Evolutionary conservation across 345 rosid species (phyloP), one percentile per base, ranked within the genome.

Genomic region (Diplotaxis tenuifolia): DNA sequence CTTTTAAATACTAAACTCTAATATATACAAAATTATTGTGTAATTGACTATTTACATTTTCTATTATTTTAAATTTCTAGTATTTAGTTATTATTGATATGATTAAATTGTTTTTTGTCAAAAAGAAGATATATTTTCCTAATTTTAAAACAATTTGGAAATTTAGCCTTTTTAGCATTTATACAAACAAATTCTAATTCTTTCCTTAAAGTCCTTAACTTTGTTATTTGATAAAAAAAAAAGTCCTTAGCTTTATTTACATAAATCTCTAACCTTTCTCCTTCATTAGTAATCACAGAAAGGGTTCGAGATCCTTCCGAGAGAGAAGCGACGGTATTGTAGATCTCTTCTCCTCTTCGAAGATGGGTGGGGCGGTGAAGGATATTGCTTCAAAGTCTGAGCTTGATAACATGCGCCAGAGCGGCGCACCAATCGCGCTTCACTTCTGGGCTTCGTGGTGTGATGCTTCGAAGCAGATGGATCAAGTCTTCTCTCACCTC

Each of bases 401-500:
- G 79, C 87, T 96, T 15, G 99, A 96, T 72, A 75, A 70, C 70
- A 10, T 85, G 53, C 59, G 79, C 60, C 74, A 78, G 54, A 83
- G 81, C 69, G 90, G 91, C 12, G 91, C 70, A 27, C 82, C 91
- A 2, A 75, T 83, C 9, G 79, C 82, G 77, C 71, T 92, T 31
- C 98, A 92, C 85, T 96, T 96, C 85, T 89, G 98, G 99, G 99
- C 98, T 9, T 76, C 91, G 1, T 96, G 99, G 99, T 96, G 99
- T 60, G 97, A 90, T 5, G 93, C 99, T n/a, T 96, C 98, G 18
- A 96, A 96, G 83, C 99, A 92, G 72, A 96, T 96, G 99, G 98
- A 96, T 84, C 81, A 88, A 85, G 93, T 92, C 61, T 96, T 96
- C 71, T 84, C 96, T 65, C 96, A 88, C 42, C 98, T 96, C 71